Evolutionary conservation across 495 filamentous ascomycete species (phyloP).

Genomic region (Xylaria grammica): DNA sequence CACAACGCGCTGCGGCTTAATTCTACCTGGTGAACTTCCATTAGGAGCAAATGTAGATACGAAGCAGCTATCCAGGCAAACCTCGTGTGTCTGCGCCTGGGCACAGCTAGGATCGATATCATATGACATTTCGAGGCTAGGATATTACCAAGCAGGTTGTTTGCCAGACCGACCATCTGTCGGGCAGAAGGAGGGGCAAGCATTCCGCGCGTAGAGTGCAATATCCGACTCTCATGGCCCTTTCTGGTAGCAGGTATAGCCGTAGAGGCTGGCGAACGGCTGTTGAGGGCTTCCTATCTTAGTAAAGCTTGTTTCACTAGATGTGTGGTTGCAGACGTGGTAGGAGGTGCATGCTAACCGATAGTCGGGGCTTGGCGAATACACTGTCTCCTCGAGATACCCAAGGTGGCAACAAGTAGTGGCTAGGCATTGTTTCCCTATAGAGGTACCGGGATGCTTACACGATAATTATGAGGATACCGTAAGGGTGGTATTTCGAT

Average conservation of each 20-base stretch:
- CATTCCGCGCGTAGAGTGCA: constrained; percentile 3
- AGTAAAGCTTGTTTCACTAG: neutral
- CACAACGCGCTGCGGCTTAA: neutral
- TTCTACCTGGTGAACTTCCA: neutral
- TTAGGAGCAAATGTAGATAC: constrained; percentile 10
- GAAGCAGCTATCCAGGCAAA: constrained; percentile 1
- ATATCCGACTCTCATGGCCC: neutral
- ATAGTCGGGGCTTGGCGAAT: constrained; percentile 13
- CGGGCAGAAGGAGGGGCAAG: neutral
- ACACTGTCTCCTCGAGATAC: neutral
- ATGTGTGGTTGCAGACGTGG: constrained; percentile 1
- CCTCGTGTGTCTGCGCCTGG: neutral
- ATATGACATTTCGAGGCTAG: no score
- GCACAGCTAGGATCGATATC: constrained; percentile 13
- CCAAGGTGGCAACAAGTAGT: neutral
- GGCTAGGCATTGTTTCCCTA: neutral
- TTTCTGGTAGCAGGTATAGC: neutral
- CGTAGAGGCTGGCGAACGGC: neutral
- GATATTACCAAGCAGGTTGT: no score
- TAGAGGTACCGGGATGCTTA: constrained; percentile 1
- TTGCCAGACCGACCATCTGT: neutral
- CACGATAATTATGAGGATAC: constrained; percentile 14
- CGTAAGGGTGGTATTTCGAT: constrained; percentile 12
- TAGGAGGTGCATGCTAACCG: neutral
- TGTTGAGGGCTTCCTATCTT: constrained; percentile 1